Conservation (phyloP, 1,284 basidiomycete genomes). For the Trichosporon coremiiforme region DNA sequence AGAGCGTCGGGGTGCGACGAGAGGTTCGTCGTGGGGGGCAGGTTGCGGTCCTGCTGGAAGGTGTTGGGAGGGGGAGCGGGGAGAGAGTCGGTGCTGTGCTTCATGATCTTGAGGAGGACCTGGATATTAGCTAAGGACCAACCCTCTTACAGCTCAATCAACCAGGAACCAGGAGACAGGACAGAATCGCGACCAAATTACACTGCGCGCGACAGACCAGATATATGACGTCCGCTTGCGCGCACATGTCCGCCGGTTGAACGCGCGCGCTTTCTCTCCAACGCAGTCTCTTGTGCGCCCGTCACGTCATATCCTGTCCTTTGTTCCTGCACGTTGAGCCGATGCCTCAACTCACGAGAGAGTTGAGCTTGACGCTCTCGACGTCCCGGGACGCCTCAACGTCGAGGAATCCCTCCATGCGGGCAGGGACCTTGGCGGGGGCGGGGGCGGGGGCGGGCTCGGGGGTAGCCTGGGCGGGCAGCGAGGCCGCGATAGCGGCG, state of each 20-base stretch:
- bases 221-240: background rate
- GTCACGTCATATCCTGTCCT: background rate
- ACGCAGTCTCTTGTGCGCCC: background rate
- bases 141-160: background rate
- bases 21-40: conserved; percentile 50
- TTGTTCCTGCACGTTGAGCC: background rate
- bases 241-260: background rate
- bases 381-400: conserved; percentile 80
- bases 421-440: conserved; percentile 69
- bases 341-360: conserved; percentile 64
- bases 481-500: conserved; percentile 74
- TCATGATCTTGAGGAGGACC: conserved; percentile 92
- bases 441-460: conserved; percentile 63
- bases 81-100: conserved; percentile 61
- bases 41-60: conserved; percentile 48
- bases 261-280: background rate
- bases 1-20: conserved; percentile 64
- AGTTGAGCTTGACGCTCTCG: conserved; percentile 76
- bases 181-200: background rate
- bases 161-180: background rate
- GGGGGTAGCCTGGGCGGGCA: conserved; percentile 66
- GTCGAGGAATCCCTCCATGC: conserved; percentile 86
- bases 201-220: background rate
- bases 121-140: conserved; percentile 49
- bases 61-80: conserved; percentile 43